These are phyloP conservation scores for Melanopsichium pennsylvanicum DNA, from an alignment of 1,284 basidiomycete species.

Conservation along the genomic window DNA sequence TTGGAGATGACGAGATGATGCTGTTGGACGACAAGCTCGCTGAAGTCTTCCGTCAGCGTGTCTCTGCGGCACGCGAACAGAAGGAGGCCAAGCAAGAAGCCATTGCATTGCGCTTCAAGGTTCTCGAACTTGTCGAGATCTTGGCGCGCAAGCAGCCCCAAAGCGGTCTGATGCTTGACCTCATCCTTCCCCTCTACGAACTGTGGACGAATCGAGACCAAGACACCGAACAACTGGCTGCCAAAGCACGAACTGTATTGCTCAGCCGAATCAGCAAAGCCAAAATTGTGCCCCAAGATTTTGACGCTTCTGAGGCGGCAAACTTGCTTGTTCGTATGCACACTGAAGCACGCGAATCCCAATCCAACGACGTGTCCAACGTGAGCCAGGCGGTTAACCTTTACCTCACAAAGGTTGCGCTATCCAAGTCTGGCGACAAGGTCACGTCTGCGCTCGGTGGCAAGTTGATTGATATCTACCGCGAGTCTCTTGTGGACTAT, in stretches of 20 bases:
- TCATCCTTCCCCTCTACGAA: constrained; percentile 80
- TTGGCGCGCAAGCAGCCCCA: constrained; percentile 79
- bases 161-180: constrained; percentile 72
- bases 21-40: constrained; percentile 91
- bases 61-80: constrained; percentile 69
- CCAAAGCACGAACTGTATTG: constrained; percentile 83
- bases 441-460: constrained; percentile 17
- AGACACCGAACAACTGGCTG: constrained; percentile 73
- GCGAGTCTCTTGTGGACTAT: constrained; percentile 78
- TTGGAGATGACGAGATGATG: constrained; percentile 91
- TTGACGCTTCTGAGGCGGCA: constrained; percentile 68
- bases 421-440: constrained; percentile 12
- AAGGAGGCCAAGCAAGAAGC: constrained; percentile 57
- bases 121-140: constrained; percentile 87
- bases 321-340: constrained; percentile 77
- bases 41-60: constrained; percentile 79
- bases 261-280: constrained; percentile 77
- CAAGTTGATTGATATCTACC: constrained; percentile 73
- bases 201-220: constrained; percentile 69
- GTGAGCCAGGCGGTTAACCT: constrained; percentile 75
- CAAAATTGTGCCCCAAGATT: constrained; percentile 74
- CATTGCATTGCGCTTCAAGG: constrained; percentile 89
- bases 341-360: constrained; percentile 74
- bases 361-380: constrained; percentile 74
- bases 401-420: constrained; percentile 71